Evolutionary conservation across 2,329 filamentous ascomycete species (phyloP).

Genomic region (Sporothrix variecibatus): DNA sequence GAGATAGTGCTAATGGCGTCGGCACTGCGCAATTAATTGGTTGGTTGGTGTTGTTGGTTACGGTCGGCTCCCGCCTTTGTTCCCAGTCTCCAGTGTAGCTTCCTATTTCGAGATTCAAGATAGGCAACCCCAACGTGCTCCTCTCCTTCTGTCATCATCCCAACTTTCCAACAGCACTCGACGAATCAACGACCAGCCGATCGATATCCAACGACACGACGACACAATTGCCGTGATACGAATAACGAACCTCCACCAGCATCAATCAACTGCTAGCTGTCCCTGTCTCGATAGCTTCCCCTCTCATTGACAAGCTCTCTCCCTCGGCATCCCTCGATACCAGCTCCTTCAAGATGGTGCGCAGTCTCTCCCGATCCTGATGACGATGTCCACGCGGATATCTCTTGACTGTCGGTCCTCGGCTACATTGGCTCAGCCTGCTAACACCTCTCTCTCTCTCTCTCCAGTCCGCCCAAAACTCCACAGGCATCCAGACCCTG

Average conservation of each 20-base stretch:
- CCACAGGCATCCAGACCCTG: conserved; percentile 95
- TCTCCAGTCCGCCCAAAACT: conserved; percentile 93
- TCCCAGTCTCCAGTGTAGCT: conserved; percentile 16
- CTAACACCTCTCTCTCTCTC: not conserved
- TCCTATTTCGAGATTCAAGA: conserved; percentile 9
- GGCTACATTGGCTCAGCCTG: no score
- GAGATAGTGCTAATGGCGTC: conserved; percentile 6
- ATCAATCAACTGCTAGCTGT: not conserved
- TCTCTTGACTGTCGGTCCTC: not conserved
- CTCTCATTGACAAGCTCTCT: not conserved
- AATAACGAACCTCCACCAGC: not conserved
- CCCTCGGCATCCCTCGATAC: not conserved
- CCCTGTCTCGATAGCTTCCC: not conserved
- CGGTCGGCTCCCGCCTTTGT: no score
- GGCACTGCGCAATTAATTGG: conserved; percentile 30
- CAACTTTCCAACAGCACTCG: not conserved
- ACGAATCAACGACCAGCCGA: not conserved
- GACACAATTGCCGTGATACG: not conserved
- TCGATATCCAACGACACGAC: not conserved
- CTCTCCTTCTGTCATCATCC: not conserved
- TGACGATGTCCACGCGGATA: not conserved
- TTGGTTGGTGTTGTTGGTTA: not conserved
- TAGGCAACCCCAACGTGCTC: conserved; percentile 10
- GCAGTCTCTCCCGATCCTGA: not conserved
- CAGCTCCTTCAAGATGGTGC: conserved; percentile 13